Percentiles rank a stretch among this genome's conserved stretches.
These are phyloP conservation scores for Lophium mytilinum DNA, from an alignment of 495 filamentous ascomycete species.

Conservation along the genomic window DNA sequence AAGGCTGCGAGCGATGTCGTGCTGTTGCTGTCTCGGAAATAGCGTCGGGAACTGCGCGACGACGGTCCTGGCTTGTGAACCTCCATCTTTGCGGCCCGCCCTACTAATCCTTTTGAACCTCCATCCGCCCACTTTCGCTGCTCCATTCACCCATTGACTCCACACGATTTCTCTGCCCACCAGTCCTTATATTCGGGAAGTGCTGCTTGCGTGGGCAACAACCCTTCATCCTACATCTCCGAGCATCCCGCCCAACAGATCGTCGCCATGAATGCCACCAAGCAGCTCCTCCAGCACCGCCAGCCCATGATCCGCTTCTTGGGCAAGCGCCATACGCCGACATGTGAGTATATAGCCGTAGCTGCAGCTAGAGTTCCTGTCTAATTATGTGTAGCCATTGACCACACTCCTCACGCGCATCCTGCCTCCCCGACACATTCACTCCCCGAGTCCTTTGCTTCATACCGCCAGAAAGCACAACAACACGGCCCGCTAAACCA, in stretches of 20 bases:
- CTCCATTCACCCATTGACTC: no score
- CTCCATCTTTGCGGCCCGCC: no score
- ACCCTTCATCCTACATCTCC: not conserved
- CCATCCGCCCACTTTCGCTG: no score
- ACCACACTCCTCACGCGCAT: constrained; percentile 63
- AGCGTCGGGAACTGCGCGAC: no score
- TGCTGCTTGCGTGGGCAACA: no score
- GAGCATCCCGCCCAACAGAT: not conserved
- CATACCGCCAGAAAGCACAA: constrained; percentile 85
- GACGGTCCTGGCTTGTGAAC: no score
- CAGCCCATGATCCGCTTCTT: constrained; percentile 74
- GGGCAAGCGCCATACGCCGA: constrained; percentile 73
- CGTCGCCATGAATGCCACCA: constrained; percentile 31
- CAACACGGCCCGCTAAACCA: constrained; percentile 82
- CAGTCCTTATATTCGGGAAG: no score
- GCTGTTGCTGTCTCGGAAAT: no score
- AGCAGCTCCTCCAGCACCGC: constrained; percentile 27
- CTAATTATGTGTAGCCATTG: constrained; percentile 44
- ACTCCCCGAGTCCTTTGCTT: constrained; percentile 71
- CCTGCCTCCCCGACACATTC: constrained; percentile 53
- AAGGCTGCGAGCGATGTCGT: no score
- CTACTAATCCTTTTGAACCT: no score
- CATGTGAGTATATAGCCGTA: constrained; percentile 45
- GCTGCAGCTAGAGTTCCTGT: not conserved
- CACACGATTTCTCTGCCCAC: no score